Conservation (phyloP, 169 alveolate genomes). For the Besnoitia besnoiti region DNA sequence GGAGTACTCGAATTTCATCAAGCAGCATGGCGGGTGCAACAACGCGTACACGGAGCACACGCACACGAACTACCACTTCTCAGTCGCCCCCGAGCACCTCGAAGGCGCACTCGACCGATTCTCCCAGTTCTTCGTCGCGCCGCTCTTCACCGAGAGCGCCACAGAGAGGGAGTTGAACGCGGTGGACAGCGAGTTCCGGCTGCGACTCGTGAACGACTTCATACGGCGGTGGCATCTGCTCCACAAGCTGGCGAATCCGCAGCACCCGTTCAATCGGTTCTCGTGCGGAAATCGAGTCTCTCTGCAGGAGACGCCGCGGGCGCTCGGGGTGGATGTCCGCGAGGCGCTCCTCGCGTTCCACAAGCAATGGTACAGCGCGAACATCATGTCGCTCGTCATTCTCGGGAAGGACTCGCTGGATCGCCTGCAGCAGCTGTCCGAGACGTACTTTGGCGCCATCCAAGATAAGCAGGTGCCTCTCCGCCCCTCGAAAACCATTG, state of each 20-base stretch:
- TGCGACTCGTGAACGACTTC: slow-evolving; percentile 37
- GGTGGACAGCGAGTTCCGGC: slow-evolving; percentile 50
- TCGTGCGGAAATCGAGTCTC: slow-evolving; percentile 32
- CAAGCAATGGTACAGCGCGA: slow-evolving; percentile 73
- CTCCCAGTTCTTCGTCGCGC: neutral
- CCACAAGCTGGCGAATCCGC: slow-evolving; percentile 26
- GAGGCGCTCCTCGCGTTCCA: slow-evolving; percentile 40
- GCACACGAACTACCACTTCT: slow-evolving; percentile 9
- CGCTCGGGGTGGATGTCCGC: neutral
- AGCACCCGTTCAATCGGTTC: slow-evolving; percentile 34
- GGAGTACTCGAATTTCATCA: slow-evolving; percentile 10
- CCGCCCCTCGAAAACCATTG: neutral
- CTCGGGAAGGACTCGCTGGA: slow-evolving; percentile 37
- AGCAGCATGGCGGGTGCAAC: slow-evolving; percentile 31
- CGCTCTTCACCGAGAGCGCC: slow-evolving; percentile 11
- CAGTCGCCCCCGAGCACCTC: slow-evolving; percentile 22
- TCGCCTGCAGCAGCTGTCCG: slow-evolving; percentile 19
- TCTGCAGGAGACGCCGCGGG: neutral
- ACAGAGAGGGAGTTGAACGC: slow-evolving; percentile 30
- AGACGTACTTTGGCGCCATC: slow-evolving; percentile 65
- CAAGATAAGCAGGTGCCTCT: slow-evolving; percentile 27
- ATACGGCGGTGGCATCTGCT: slow-evolving; percentile 21
- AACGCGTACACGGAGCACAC: slow-evolving; percentile 48
- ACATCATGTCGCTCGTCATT: slow-evolving; percentile 76
- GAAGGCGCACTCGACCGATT: slow-evolving; percentile 10